phyloP scores from a whole-genome alignment of 176 grass and related monocot species.

The Stipa capillata region DNA sequence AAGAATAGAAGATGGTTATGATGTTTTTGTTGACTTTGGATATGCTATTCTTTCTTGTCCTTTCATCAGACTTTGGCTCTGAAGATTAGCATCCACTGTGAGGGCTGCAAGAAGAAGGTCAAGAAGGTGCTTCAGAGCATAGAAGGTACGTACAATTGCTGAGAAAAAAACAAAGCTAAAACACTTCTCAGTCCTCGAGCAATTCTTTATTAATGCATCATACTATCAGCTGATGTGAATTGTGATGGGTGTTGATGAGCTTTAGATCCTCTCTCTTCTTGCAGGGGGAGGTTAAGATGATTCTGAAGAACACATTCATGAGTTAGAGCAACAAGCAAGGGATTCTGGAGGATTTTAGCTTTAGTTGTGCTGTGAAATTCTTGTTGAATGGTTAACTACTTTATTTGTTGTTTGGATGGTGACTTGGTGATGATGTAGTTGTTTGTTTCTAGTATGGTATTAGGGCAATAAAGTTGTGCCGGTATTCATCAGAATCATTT shows the following conservation, averaged over 20 bases:
- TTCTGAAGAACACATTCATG: not conserved
- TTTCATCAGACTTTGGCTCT: slow-evolving; percentile 50
- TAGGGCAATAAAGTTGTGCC: not conserved
- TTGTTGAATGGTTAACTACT: not conserved
- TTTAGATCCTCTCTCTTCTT: slow-evolving; percentile 1
- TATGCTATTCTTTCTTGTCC: too few species aligned
- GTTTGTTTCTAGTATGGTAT: not conserved
- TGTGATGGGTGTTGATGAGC: not conserved
- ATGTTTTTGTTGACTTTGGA: not conserved
- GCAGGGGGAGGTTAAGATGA: not conserved
- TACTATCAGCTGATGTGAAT: slow-evolving; percentile 14
- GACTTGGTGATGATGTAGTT: not conserved
- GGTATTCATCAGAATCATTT: not conserved
- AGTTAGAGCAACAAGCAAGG: not conserved
- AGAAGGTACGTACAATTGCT: slow-evolving; percentile 99
- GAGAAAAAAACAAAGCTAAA: not conserved
- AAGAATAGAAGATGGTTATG: not conserved
- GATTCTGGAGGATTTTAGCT: not conserved
- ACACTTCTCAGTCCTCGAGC: not conserved
- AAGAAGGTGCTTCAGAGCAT: slow-evolving; percentile 92
- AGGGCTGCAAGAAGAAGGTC: slow-evolving; percentile 98
- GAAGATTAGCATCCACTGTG: slow-evolving; percentile 97
- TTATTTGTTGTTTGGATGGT: not conserved
- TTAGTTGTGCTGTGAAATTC: not conserved
- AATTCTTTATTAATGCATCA: not conserved